phyloP scores from a whole-genome alignment of 306 rosid genomes.

The Notholithocarpus densiflorus region DNA sequence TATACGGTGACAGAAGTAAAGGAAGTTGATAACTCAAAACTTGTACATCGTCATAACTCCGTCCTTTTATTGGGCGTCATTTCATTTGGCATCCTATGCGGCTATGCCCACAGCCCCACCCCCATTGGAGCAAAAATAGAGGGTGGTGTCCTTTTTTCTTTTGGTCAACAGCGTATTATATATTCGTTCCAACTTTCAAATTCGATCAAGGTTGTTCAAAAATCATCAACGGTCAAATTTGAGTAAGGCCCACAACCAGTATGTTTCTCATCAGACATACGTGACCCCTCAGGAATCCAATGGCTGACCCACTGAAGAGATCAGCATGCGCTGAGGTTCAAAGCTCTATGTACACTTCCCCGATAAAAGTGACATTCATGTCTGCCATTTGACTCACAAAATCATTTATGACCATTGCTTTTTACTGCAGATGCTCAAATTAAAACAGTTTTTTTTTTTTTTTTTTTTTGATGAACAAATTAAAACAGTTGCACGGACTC shows the following conservation, averaged over 20 bases:
- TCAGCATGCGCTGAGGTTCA: neutral
- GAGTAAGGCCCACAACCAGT: neutral
- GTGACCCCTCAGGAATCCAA: neutral
- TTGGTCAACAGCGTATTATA: neutral
- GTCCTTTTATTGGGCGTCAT: neutral
- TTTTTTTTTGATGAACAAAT: too few relatives aligned
- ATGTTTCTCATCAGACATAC: neutral
- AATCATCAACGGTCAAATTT: neutral
- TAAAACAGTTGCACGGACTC: neutral
- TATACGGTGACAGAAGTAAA: too few relatives aligned
- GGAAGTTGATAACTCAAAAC: too few relatives aligned
- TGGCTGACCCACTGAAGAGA: neutral
- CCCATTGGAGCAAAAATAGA: neutral
- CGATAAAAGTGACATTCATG: neutral
- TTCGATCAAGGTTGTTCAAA: neutral
- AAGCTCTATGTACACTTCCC: neutral
- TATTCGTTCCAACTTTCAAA: neutral
- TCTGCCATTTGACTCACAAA: neutral
- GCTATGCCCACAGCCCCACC: too few relatives aligned
- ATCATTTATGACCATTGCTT: neutral
- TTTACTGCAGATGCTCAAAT: neutral
- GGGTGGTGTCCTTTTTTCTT: neutral
- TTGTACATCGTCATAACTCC: too few relatives aligned
- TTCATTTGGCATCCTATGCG: neutral
- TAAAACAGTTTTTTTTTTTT: neutral